Percentiles rank a stretch among this genome's conserved stretches.
phyloP scores from a whole-genome alignment of 2,329 filamentous ascomycete genomes.

The Trichoderma sp. region DNA sequence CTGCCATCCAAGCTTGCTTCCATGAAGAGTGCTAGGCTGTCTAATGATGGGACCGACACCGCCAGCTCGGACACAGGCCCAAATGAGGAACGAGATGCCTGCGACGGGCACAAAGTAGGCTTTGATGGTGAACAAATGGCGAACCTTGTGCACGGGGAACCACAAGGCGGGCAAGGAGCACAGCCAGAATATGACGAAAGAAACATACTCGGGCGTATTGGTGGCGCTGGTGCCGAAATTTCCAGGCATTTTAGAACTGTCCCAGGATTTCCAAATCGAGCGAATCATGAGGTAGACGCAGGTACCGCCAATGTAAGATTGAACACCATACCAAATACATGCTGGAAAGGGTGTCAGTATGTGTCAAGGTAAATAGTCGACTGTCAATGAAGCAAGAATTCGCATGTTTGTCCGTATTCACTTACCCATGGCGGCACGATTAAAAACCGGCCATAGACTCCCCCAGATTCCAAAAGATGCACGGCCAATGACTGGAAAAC shows the following conservation, averaged over 20 bases:
- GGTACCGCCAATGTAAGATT: conserved; percentile 80
- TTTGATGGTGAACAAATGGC: conserved; percentile 90
- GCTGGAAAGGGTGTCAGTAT: conserved; percentile 46
- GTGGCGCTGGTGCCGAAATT: conserved; percentile 68
- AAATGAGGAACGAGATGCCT: conserved; percentile 85
- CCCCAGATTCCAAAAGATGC: conserved; percentile 90
- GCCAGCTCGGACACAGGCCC: conserved; percentile 79
- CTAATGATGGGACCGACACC: conserved; percentile 82
- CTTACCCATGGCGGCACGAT: conserved; percentile 76
- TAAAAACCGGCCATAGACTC: conserved; percentile 84
- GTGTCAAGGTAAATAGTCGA: neutral
- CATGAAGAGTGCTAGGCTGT: conserved; percentile 64
- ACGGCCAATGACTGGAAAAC: conserved; percentile 79
- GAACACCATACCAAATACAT: conserved; percentile 86
- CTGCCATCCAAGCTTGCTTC: conserved; percentile 75
- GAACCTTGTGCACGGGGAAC: conserved; percentile 86
- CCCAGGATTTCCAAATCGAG: conserved; percentile 76
- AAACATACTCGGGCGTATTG: conserved; percentile 73
- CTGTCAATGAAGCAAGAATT: too few species aligned
- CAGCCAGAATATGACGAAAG: conserved; percentile 88
- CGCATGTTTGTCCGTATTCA: neutral
- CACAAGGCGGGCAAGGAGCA: conserved; percentile 80
- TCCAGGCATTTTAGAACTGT: conserved; percentile 64
- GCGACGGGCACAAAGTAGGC: conserved; percentile 80
- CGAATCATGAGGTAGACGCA: conserved; percentile 90